A percentile compares a stretch with the other conserved stretches of the same genome.
Conservation (phyloP, 2,329 filamentous ascomycete species). For the Paraphoma sp. region DNA sequence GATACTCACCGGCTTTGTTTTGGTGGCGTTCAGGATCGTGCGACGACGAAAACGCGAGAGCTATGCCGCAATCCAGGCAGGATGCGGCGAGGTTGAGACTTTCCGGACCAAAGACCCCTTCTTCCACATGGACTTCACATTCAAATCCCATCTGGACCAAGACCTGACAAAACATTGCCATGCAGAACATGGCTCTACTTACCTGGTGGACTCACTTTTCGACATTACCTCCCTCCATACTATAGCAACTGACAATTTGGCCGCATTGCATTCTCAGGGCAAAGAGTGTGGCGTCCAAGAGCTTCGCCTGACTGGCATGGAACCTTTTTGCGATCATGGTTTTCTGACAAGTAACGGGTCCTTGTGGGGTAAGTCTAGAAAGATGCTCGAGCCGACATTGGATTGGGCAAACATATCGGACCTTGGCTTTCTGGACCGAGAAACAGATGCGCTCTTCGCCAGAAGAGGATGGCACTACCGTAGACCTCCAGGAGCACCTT, state of each 20-base stretch:
- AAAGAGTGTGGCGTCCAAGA: slow-evolving; percentile 43
- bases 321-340: slow-evolving; percentile 45
- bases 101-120: background rate
- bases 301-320: slow-evolving; percentile 36
- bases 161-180: slow-evolving; percentile 21
- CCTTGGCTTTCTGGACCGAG: slow-evolving; percentile 59
- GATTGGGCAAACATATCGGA: slow-evolving; percentile 57
- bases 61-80: too few relatives aligned
- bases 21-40: too few relatives aligned
- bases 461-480: slow-evolving; percentile 50
- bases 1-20: too few relatives aligned
- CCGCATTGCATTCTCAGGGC: slow-evolving; percentile 40
- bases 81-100: too few relatives aligned
- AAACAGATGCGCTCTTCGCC: slow-evolving; percentile 62
- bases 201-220: slow-evolving; percentile 34
- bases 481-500: slow-evolving; percentile 40
- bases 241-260: slow-evolving; percentile 48
- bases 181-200: slow-evolving; percentile 39
- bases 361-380: slow-evolving; percentile 32
- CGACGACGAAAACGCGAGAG: too few relatives aligned
- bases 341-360: slow-evolving; percentile 50
- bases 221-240: slow-evolving; percentile 31
- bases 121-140: background rate
- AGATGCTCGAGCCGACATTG: slow-evolving; percentile 58
- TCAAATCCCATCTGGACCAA: background rate